phyloP scores from a whole-genome alignment of 2,329 filamentous ascomycete genomes.

The Xylariales sp. region DNA sequence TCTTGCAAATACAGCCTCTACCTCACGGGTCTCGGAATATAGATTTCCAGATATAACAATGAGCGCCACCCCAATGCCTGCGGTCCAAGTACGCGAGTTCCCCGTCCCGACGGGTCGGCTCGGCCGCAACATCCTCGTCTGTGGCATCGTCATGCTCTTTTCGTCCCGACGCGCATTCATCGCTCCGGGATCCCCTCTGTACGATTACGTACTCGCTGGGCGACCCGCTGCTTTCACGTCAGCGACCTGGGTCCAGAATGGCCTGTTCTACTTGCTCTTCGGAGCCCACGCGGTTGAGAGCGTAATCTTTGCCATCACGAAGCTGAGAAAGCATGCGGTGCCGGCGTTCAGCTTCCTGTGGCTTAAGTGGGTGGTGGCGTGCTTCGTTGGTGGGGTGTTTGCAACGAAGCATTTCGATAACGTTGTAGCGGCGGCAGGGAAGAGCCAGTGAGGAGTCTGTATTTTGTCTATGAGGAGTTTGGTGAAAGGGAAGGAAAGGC shows the following conservation, averaged over 20 bases:
- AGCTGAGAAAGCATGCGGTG: constrained; percentile 3
- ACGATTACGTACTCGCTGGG: constrained; percentile 6
- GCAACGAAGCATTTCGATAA: neutral
- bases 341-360: constrained; percentile 2
- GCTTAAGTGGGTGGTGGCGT: constrained; percentile 6
- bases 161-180: constrained; percentile 1
- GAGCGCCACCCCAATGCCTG: constrained; percentile 2
- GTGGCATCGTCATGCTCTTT: constrained; percentile 3
- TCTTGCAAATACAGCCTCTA: too few relatives aligned
- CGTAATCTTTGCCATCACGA: neutral
- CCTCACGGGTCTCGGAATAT: too few relatives aligned
- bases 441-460: too few relatives aligned
- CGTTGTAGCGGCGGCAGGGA: neutral
- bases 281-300: constrained; percentile 4
- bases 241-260: neutral
- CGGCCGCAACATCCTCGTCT: neutral
- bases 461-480: too few relatives aligned
- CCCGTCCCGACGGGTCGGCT: neutral
- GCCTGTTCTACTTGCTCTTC: constrained; percentile 6
- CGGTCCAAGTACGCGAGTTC: constrained; percentile 4
- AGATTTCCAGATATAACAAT: too few relatives aligned
- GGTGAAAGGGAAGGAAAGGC: neutral
- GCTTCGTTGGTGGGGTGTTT: constrained; percentile 3
- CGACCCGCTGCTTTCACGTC: neutral
- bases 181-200: constrained; percentile 1